Evolutionary conservation across 345 rosid species (phyloP).

Genomic region (Arabis hirsuta): DNA sequence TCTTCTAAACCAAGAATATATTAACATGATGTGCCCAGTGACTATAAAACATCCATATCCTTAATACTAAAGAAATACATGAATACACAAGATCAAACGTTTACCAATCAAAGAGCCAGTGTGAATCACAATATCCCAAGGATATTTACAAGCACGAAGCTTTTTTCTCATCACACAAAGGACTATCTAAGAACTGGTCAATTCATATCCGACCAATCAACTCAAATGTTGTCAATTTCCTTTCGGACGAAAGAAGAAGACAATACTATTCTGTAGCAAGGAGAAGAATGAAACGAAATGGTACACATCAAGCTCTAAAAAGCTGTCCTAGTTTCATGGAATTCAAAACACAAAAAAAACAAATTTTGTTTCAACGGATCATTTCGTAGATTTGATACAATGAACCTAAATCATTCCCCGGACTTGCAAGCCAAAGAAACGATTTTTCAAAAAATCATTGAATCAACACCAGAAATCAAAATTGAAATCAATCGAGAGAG

Average conservation of each 20-base stretch:
- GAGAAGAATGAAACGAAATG: slow-evolving; percentile 10
- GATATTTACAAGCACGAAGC: slow-evolving; percentile 1
- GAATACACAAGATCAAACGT: background rate
- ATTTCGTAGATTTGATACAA: background rate
- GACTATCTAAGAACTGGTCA: background rate
- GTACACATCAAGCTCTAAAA: background rate
- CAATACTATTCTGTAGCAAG: background rate
- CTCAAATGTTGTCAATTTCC: background rate
- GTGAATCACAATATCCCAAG: background rate
- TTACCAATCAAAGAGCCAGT: background rate
- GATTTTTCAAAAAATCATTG: background rate
- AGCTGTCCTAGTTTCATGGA: background rate
- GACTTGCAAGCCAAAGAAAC: background rate
- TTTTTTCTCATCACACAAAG: slow-evolving; percentile 13
- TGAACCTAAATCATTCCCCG: background rate
- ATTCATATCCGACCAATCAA: slow-evolving; percentile 22
- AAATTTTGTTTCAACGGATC: background rate
- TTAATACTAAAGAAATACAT: background rate
- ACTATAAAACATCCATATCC: background rate
- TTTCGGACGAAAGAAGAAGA: background rate
- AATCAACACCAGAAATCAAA: slow-evolving; percentile 13
- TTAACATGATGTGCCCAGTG: background rate
- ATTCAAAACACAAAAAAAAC: too few relatives aligned
- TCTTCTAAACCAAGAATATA: background rate
- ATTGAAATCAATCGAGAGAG: slow-evolving; percentile 15